Evolutionary conservation across 2,329 filamentous ascomycete species (phyloP).

Genomic region (Graphilbum sp.): DNA sequence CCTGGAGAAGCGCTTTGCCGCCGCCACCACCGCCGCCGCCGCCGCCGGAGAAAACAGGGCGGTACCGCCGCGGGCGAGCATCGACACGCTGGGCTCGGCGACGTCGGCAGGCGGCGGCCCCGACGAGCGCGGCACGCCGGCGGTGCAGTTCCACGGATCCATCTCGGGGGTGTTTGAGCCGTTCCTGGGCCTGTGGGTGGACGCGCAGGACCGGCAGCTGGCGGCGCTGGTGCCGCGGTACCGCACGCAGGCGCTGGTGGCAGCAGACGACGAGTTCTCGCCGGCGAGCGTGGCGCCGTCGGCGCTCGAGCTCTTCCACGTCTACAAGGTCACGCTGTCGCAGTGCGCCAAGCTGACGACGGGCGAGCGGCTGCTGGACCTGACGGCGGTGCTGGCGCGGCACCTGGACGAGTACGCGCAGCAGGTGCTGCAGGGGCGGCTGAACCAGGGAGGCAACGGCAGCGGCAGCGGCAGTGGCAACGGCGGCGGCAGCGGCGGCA

Average conservation of each 20-base stretch:
- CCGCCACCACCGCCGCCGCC: slow-evolving; percentile 22
- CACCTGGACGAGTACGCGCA: slow-evolving; percentile 94
- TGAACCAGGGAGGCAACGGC: slow-evolving; percentile 23
- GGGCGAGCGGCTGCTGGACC: slow-evolving; percentile 67
- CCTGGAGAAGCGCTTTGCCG: slow-evolving; percentile 69
- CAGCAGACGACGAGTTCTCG: slow-evolving; percentile 81
- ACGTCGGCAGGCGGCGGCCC: too few relatives aligned
- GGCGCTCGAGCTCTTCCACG: slow-evolving; percentile 92
- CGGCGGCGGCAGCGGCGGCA: not conserved
- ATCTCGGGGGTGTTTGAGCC: slow-evolving; percentile 97
- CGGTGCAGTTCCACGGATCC: slow-evolving; percentile 53
- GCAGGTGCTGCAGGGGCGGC: slow-evolving; percentile 64
- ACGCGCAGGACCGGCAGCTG: slow-evolving; percentile 83
- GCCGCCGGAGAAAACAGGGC: too few relatives aligned
- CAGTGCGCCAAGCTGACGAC: slow-evolving; percentile 96
- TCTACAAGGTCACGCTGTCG: slow-evolving; percentile 81
- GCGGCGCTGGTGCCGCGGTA: slow-evolving; percentile 76
- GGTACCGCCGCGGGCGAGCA: slow-evolving; percentile 48
- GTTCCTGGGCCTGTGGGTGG: slow-evolving; percentile 92
- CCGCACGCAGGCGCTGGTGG: slow-evolving; percentile 62
- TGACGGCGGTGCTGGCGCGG: slow-evolving; percentile 73
- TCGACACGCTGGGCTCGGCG: slow-evolving; percentile 75
- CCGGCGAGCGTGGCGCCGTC: slow-evolving; percentile 79
- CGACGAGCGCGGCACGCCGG: slow-evolving; percentile 11
- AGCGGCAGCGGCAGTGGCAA: not conserved